Evolutionary conservation across 305 asterid genomes (phyloP).

Genomic region (Vinca major): DNA sequence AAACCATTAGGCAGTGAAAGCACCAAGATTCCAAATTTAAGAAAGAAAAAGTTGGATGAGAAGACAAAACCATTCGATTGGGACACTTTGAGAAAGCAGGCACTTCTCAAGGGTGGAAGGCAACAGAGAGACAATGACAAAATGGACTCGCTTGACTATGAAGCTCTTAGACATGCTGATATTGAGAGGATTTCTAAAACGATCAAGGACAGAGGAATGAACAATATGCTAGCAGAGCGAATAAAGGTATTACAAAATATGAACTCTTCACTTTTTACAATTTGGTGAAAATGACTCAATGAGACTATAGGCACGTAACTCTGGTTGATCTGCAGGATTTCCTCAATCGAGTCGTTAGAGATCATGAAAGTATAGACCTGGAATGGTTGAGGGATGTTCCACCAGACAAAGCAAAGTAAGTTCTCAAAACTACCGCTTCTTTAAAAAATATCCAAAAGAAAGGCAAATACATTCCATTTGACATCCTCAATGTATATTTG

Average conservation of each 20-base stretch:
- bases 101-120: conserved; percentile 16
- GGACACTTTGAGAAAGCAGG: conserved; percentile 43
- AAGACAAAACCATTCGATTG: conserved; percentile 28
- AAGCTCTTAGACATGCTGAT: conserved; percentile 60
- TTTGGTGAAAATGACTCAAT: background rate
- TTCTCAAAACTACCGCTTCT: conserved; percentile 10
- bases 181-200: conserved; percentile 60
- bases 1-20: conserved; percentile 20
- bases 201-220: conserved; percentile 94
- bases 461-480: conserved; percentile 5
- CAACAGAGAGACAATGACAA: conserved; percentile 46
- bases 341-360: conserved; percentile 62
- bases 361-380: conserved; percentile 72
- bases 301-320: conserved; percentile 7
- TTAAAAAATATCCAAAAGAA: background rate
- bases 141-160: conserved; percentile 77
- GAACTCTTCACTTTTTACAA: conserved; percentile 6
- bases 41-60: conserved; percentile 29
- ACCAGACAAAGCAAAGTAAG: conserved; percentile 70
- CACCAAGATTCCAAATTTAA: conserved; percentile 21
- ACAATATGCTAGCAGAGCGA: conserved; percentile 85
- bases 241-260: conserved; percentile 46
- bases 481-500: background rate
- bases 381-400: conserved; percentile 86
- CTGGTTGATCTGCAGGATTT: conserved; percentile 53